Evolutionary conservation across 768 basidiomycete genomes (phyloP).

Genomic region (Naganishia kalamii): DNA sequence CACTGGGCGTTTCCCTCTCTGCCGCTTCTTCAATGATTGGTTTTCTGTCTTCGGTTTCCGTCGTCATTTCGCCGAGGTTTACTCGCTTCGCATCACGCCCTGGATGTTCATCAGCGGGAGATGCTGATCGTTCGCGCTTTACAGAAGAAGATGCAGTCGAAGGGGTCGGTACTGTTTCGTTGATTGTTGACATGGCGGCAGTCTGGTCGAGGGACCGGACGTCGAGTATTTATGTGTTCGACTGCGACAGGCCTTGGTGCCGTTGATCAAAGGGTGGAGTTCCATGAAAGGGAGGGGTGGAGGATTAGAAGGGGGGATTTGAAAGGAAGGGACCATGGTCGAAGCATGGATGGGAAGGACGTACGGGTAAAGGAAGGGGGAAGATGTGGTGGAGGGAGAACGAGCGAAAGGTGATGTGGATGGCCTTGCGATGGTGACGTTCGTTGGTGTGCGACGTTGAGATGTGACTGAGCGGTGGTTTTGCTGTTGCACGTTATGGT

Average conservation of each 20-base stretch:
- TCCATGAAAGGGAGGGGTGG: constrained; percentile 13
- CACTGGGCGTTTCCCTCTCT: neutral
- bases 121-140: constrained; percentile 21
- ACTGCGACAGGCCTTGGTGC: too few species aligned
- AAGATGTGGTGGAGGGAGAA: neutral
- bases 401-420: neutral
- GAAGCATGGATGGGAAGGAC: constrained; percentile 2
- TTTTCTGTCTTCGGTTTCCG: neutral
- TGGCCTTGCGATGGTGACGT: neutral
- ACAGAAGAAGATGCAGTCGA: constrained; percentile 12
- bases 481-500: too few species aligned
- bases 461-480: too few species aligned
- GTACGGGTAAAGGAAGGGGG: constrained; percentile 4
- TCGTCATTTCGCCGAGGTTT: neutral
- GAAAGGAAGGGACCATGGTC: constrained; percentile 2
- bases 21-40: neutral
- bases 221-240: neutral
- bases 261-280: neutral
- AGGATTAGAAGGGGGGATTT: neutral
- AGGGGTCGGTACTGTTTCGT: constrained; percentile 1
- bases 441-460: neutral
- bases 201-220: neutral
- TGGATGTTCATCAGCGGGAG: constrained; percentile 1
- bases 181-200: neutral
- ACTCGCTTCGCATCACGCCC: constrained; percentile 16